A percentile compares a stretch with the other conserved stretches of the same genome.
phyloP scores from a whole-genome alignment of 1,284 basidiomycete species.

The Rhodotorula sp. region DNA sequence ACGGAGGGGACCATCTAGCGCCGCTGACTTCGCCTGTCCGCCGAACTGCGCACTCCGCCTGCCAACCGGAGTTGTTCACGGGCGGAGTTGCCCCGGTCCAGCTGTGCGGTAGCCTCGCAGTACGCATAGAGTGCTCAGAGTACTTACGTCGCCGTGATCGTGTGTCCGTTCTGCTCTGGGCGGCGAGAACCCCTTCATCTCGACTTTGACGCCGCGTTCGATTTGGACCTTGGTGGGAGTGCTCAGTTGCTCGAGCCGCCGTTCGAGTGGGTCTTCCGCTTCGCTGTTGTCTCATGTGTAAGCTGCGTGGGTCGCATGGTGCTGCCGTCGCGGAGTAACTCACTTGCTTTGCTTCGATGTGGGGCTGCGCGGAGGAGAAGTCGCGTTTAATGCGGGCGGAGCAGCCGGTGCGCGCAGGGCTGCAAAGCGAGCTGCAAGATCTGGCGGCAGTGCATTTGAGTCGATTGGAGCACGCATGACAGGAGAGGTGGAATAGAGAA shows the following conservation, averaged over 20 bases:
- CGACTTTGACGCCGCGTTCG: background rate
- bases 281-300: too few species aligned
- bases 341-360: background rate
- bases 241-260: background rate
- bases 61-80: too few species aligned
- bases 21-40: too few species aligned
- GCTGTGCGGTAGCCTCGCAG: background rate
- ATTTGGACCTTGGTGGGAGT: background rate
- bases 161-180: background rate
- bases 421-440: slow-evolving; percentile 11
- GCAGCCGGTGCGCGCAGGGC: slow-evolving; percentile 4
- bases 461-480: background rate
- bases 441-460: slow-evolving; percentile 1
- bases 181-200: background rate
- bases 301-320: too few species aligned
- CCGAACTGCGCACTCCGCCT: too few species aligned
- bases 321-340: too few species aligned
- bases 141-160: background rate
- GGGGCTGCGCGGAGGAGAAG: slow-evolving; percentile 5
- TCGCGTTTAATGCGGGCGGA: background rate
- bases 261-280: background rate
- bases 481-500: too few species aligned
- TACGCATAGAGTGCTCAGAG: background rate
- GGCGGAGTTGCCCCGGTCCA: background rate
- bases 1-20: background rate